These are phyloP conservation scores for Trametes cubensis DNA, from an alignment of 768 basidiomycete genomes.

Conservation along the genomic window DNA sequence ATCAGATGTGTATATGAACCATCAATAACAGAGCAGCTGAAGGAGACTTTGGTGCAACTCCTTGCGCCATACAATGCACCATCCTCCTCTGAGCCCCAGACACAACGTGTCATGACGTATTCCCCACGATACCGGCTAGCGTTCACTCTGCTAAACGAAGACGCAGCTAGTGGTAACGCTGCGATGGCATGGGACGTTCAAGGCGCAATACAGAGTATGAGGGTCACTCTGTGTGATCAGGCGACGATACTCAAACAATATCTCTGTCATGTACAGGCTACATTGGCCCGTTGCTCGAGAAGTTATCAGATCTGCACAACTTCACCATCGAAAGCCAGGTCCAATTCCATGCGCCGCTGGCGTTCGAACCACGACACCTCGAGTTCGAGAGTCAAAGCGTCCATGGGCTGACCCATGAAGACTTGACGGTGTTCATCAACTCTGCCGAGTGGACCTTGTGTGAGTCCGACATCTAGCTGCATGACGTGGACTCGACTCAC, in stretches of 20 bases:
- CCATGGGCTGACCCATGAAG: conserved; percentile 73
- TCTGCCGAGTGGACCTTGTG: conserved; percentile 96
- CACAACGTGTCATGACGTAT: conserved; percentile 68
- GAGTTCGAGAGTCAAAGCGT: conserved; percentile 37
- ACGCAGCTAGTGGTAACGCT: conserved; percentile 65
- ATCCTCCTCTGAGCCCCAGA: conserved; percentile 47
- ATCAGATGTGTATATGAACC: background rate
- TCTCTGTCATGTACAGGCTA: conserved; percentile 51
- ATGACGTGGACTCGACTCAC: background rate
- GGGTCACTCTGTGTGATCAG: too few species aligned
- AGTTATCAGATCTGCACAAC: conserved; percentile 74
- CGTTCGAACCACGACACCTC: conserved; percentile 63
- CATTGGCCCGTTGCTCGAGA: conserved; percentile 63
- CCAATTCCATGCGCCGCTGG: conserved; percentile 87
- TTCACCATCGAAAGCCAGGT: conserved; percentile 95
- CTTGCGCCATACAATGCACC: conserved; percentile 42
- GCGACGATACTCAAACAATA: background rate
- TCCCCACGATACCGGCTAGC: conserved; percentile 81
- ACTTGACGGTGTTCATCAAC: conserved; percentile 92
- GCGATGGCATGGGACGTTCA: conserved; percentile 76
- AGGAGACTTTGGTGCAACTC: conserved; percentile 43
- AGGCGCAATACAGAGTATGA: conserved; percentile 47
- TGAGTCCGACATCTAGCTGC: conserved; percentile 36
- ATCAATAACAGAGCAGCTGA: conserved; percentile 9
- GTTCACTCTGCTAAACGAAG: conserved; percentile 93